Percentiles rank a stretch among this genome's conserved stretches.
phyloP scores from a whole-genome alignment of 805 yeast genomes.

The Saccharomycopsis schoenii region DNA sequence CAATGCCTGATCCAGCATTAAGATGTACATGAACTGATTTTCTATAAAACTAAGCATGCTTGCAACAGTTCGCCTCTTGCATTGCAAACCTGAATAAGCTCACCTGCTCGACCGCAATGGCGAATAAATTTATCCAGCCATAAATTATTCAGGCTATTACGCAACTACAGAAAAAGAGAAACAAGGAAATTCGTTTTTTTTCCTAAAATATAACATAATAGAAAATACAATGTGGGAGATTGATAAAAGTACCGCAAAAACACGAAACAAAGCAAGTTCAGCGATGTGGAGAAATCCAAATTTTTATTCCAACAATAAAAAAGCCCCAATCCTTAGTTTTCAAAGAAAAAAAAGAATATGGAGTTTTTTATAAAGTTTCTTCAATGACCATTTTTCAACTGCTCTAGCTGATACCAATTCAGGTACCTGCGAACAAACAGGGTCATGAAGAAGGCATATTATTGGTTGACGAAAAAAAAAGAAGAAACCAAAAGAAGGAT shows the following conservation, averaged over 20 bases:
- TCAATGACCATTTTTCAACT: constrained; percentile 1
- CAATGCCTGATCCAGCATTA: no score
- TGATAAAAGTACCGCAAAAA: not conserved
- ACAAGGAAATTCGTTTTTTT: no score
- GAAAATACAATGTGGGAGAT: not conserved
- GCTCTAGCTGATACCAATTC: constrained; percentile 1
- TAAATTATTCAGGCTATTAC: no score
- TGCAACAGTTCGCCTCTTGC: no score
- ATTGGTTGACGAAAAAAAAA: not conserved
- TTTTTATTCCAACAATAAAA: not conserved
- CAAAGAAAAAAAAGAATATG: not conserved
- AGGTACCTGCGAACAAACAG: not conserved
- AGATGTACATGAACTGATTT: no score
- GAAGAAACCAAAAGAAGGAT: not conserved
- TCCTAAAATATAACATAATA: not conserved
- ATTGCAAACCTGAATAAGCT: no score
- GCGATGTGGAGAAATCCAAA: constrained; percentile 1
- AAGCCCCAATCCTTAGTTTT: not conserved
- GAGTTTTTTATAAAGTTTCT: not conserved
- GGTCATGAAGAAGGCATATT: constrained; percentile 2
- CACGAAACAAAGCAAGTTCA: constrained; percentile 1
- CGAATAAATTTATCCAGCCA: no score
- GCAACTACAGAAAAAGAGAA: no score
- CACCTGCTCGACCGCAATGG: no score
- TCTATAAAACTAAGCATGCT: no score